Base-by-base conservation (phyloP, 225 moss, liverwort and hornwort species). In the Takakia lepidozioides region DNA sequence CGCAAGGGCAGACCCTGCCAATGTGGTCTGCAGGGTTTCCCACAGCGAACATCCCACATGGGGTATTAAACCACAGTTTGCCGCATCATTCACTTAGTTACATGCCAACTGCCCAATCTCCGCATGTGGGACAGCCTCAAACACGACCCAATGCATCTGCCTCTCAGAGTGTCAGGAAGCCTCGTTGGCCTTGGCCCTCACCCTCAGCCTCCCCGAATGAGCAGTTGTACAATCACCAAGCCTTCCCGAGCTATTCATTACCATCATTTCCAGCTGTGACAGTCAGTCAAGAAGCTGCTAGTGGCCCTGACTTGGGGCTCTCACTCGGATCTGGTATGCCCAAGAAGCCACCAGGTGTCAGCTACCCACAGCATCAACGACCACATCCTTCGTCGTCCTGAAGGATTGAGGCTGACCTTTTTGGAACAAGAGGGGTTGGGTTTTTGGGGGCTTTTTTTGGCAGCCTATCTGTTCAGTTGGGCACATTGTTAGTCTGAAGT, bases 301-400 rank as follows among this genome's bases (percentile, higher is more conserved):
- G 3, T 0, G 65, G 62, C 55, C 60, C 73, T 61, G 73, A 73
- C 2, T 49, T 73, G 66, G 78, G 66, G 55, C 59, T 78, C 51
- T 69, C 73, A 8, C 48, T 73, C 20, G 78, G 78, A 19, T 25
- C 66, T 0, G 56, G 65, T 24, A 35, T 48, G 38, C 69, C 55
- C n/a, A 49, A 29, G 57, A 64, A 51, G 28, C 51, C 30, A 35
- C 50, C 61, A 10, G 65, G 61, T 26, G 20, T 43, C 29, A 46
- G 69, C 47, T 39, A 55, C 50, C 58, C 28, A 15, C 43, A 46
- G 36, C 70, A 57, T 45, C 18, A 47, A 37, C 67, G 56, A 43
- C 56, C 27, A 32, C 54, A 41, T 9, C 25, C 43, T 30, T 55
- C 46, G 13, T 36, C 47, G 27, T 36, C 50, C 52, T 60, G 47